These are phyloP conservation scores for Yamadazyma phyllophila DNA, from an alignment of 805 yeast species.

Conservation along the genomic window DNA sequence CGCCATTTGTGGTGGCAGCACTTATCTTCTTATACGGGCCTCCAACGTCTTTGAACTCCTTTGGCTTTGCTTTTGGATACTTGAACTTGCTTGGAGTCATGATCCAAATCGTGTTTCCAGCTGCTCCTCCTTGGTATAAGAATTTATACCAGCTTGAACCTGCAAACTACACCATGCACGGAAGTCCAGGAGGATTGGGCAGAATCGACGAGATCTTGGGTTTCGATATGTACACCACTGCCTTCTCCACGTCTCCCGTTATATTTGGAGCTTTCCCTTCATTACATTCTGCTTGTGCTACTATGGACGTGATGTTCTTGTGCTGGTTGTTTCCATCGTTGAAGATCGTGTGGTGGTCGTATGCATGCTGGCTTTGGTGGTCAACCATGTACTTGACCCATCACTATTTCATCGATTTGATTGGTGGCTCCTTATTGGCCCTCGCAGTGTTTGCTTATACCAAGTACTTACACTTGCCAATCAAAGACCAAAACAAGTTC, in stretches of 20 bases:
- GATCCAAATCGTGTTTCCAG: slow-evolving; percentile 80
- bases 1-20: slow-evolving; percentile 83
- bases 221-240: slow-evolving; percentile 75
- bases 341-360: slow-evolving; percentile 63
- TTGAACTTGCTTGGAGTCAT: slow-evolving; percentile 87
- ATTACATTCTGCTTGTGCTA: slow-evolving; percentile 90
- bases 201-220: slow-evolving; percentile 82
- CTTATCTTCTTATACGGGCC: slow-evolving; percentile 85
- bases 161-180: slow-evolving; percentile 87
- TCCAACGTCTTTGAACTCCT: slow-evolving; percentile 78
- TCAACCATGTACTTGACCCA: slow-evolving; percentile 96
- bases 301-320: slow-evolving; percentile 87
- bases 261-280: slow-evolving; percentile 90
- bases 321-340: slow-evolving; percentile 75
- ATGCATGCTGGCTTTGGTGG: slow-evolving; percentile 98
- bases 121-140: slow-evolving; percentile 98
- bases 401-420: slow-evolving; percentile 90
- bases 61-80: slow-evolving; percentile 92
- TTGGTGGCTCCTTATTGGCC: slow-evolving; percentile 89
- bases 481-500: slow-evolving; percentile 47
- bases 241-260: slow-evolving; percentile 83
- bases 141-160: slow-evolving; percentile 80
- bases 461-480: slow-evolving; percentile 67
- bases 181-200: slow-evolving; percentile 93
- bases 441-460: slow-evolving; percentile 66